Evolutionary conservation across 441 rosid species (phyloP).

Genomic region (Euphorbia schlechtendalii): DNA sequence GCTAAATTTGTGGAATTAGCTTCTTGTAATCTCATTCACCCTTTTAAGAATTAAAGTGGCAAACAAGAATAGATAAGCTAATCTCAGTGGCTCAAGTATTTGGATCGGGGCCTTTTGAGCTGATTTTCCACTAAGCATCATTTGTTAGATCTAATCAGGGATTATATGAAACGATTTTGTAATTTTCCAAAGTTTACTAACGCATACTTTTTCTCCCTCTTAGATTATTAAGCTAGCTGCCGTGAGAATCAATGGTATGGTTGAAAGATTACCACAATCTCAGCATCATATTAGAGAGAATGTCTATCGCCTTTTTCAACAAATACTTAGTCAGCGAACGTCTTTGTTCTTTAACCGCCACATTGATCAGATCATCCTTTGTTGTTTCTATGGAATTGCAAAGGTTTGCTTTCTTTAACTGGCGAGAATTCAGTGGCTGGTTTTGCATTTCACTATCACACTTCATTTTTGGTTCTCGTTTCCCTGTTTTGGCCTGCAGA

Average conservation of each 20-base stretch:
- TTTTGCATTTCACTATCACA: conserved; percentile 6
- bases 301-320: conserved; percentile 77
- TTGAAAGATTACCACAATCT: conserved; percentile 81
- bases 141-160: too few species aligned
- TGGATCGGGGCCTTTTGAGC: too few species aligned
- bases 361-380: conserved; percentile 94
- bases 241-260: conserved; percentile 90
- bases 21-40: not conserved
- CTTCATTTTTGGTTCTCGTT: conserved; percentile 17
- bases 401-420: conserved; percentile 45
- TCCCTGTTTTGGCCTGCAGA: conserved; percentile 40
- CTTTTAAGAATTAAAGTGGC: not conserved
- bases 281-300: conserved; percentile 86
- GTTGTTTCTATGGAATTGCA: conserved; percentile 96
- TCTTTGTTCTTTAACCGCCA: conserved; percentile 87
- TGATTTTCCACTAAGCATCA: too few species aligned
- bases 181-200: conserved; percentile 6
- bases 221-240: conserved; percentile 96
- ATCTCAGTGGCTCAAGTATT: not conserved
- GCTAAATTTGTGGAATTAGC: not conserved
- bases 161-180: too few species aligned
- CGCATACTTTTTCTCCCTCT: conserved; percentile 13
- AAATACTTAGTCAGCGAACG: conserved; percentile 66
- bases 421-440: conserved; percentile 18
- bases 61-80: not conserved